Evolutionary conservation across 2,329 filamentous ascomycete species (phyloP).

Genomic region (Helicocarpus griseus): DNA sequence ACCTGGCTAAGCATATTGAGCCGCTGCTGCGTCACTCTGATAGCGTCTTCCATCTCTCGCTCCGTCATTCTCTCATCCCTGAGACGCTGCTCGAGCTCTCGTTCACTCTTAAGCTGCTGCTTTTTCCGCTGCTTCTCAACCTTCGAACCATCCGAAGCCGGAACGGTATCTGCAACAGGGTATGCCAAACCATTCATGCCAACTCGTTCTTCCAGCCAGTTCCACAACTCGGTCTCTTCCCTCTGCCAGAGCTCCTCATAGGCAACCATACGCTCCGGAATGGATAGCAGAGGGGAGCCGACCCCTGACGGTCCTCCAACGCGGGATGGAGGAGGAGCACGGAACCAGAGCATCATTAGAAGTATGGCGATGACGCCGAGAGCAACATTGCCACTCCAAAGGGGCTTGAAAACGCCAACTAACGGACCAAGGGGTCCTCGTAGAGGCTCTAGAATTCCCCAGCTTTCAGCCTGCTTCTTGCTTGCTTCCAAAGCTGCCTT

Average conservation of each 20-base stretch:
- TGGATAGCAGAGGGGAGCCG: slow-evolving; percentile 30
- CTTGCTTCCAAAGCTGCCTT: slow-evolving; percentile 31
- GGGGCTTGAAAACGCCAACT: slow-evolving; percentile 56
- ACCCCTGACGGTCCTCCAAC: slow-evolving; percentile 28
- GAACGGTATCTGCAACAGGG: slow-evolving; percentile 21
- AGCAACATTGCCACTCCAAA: slow-evolving; percentile 68
- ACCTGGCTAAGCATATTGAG: slow-evolving; percentile 66
- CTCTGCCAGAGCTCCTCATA: slow-evolving; percentile 90
- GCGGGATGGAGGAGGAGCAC: slow-evolving; percentile 30
- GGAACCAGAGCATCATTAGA: slow-evolving; percentile 65
- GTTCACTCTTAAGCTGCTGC: slow-evolving; percentile 21
- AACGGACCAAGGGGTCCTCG: slow-evolving; percentile 61
- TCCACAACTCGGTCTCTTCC: slow-evolving; percentile 84
- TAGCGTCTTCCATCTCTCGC: slow-evolving; percentile 67
- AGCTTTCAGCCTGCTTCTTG: slow-evolving; percentile 42
- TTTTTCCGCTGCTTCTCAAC: slow-evolving; percentile 23
- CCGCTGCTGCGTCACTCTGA: slow-evolving; percentile 77
- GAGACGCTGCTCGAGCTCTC: slow-evolving; percentile 47
- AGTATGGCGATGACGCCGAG: slow-evolving; percentile 65
- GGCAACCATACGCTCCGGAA: slow-evolving; percentile 61
- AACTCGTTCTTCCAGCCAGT: slow-evolving; percentile 82
- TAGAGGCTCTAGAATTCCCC: slow-evolving; percentile 75
- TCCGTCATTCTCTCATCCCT: slow-evolving; percentile 61
- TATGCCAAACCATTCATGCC: slow-evolving; percentile 52
- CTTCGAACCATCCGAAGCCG: neutral